phyloP scores from a whole-genome alignment of 345 rosid genomes.

The Turnera subulata region DNA sequence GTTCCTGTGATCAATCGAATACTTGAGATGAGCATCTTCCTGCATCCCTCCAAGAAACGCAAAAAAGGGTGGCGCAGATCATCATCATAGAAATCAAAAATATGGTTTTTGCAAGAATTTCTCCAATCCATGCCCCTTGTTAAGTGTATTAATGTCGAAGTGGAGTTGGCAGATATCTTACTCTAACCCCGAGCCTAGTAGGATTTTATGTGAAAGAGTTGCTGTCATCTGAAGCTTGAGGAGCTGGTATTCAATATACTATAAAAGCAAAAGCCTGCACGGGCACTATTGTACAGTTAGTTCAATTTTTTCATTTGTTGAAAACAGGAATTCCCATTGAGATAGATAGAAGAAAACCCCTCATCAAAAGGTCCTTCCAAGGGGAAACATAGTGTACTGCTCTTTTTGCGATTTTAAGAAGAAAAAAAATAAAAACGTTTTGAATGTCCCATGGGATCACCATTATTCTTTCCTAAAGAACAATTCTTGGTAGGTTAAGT shows the following conservation, averaged over 20 bases:
- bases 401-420: conserved; percentile 1
- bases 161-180: conserved; percentile 20
- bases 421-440: too few relatives aligned
- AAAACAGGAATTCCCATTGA: conserved; percentile 26
- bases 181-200: conserved; percentile 1
- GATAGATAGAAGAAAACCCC: conserved; percentile 19
- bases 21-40: conserved; percentile 25
- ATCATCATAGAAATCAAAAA: conserved; percentile 7
- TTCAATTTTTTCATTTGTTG: conserved; percentile 60
- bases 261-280: conserved; percentile 21
- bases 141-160: conserved; percentile 12
- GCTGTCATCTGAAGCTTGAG: conserved; percentile 26
- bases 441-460: too few relatives aligned
- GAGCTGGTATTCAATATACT: conserved; percentile 23
- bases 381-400: conserved; percentile 23
- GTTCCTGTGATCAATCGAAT: conserved; percentile 25
- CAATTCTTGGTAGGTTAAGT: too few relatives aligned
- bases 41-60: conserved; percentile 9
- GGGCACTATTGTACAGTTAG: conserved; percentile 44
- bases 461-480: too few relatives aligned
- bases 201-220: conserved; percentile 14
- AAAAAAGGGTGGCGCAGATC: conserved; percentile 13
- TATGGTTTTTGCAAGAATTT: conserved; percentile 5
- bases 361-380: conserved; percentile 1
- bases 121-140: neutral